These are phyloP conservation scores for Mycena alexandri DNA, from an alignment of 768 basidiomycete species.

Conservation along the genomic window DNA sequence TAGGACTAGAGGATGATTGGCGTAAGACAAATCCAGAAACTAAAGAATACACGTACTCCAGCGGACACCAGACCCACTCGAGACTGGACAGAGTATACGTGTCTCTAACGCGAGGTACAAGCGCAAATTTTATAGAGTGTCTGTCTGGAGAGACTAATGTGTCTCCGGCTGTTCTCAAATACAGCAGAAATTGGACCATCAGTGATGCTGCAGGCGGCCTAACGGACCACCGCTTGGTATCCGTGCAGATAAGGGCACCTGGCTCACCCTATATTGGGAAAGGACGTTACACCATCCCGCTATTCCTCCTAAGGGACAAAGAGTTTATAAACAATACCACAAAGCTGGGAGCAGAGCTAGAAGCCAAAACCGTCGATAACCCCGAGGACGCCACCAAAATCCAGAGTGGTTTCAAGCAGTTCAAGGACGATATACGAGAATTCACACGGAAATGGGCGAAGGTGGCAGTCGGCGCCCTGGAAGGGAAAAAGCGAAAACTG, in stretches of 20 bases:
- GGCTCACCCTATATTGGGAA: constrained; percentile 16
- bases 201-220: not conserved
- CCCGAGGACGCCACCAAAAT: not conserved
- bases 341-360: too few species aligned
- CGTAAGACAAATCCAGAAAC: not conserved
- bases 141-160: too few species aligned
- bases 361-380: not conserved
- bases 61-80: constrained; percentile 1
- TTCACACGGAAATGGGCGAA: constrained; percentile 10
- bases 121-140: too few species aligned
- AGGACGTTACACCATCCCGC: constrained; percentile 10
- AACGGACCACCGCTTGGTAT: constrained; percentile 28
- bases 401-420: not conserved
- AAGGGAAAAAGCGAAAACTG: not conserved
- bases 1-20: constrained; percentile 29
- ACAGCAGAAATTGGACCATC: constrained; percentile 10
- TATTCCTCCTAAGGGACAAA: constrained; percentile 8
- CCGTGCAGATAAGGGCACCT: constrained; percentile 5
- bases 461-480: not conserved
- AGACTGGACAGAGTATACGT: constrained; percentile 17
- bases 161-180: not conserved
- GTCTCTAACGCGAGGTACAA: too few species aligned
- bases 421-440: not conserved
- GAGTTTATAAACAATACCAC: not conserved
- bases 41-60: constrained; percentile 14